phyloP scores from a whole-genome alignment of 2,329 filamentous ascomycete genomes.

The Bipolaris zeicola region DNA sequence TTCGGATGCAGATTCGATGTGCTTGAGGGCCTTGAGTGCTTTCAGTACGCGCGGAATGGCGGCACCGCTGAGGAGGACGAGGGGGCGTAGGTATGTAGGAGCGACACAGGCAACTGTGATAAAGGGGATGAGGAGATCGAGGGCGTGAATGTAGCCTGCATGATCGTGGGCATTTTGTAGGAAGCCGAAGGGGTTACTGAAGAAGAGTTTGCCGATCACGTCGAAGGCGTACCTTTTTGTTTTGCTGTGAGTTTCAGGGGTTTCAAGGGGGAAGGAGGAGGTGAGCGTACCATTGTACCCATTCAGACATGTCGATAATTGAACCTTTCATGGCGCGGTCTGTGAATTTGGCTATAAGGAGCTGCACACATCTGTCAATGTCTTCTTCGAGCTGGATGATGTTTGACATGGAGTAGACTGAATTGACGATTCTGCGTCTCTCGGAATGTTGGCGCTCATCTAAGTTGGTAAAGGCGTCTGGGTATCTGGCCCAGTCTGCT shows the following conservation, averaged over 20 bases:
- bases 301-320: neutral
- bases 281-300: constrained; percentile 3
- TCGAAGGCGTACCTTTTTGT: constrained; percentile 15
- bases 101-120: neutral
- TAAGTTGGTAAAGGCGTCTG: constrained; percentile 9
- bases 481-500: constrained; percentile 4
- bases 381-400: constrained; percentile 2
- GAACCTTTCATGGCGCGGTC: neutral
- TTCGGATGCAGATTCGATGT: neutral
- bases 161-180: neutral
- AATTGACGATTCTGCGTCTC: constrained; percentile 10
- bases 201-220: constrained; percentile 13
- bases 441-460: constrained; percentile 8
- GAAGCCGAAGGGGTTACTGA: constrained; percentile 12
- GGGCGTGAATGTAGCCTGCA: neutral
- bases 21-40: neutral
- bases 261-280: too few species aligned
- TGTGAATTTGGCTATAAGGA: neutral
- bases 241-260: neutral
- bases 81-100: neutral
- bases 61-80: neutral
- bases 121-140: neutral
- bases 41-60: neutral
- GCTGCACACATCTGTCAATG: constrained; percentile 1
- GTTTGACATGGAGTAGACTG: constrained; percentile 12